Conservation (phyloP, 805 yeast species). For the Metschnikowia picachoensis region DNA sequence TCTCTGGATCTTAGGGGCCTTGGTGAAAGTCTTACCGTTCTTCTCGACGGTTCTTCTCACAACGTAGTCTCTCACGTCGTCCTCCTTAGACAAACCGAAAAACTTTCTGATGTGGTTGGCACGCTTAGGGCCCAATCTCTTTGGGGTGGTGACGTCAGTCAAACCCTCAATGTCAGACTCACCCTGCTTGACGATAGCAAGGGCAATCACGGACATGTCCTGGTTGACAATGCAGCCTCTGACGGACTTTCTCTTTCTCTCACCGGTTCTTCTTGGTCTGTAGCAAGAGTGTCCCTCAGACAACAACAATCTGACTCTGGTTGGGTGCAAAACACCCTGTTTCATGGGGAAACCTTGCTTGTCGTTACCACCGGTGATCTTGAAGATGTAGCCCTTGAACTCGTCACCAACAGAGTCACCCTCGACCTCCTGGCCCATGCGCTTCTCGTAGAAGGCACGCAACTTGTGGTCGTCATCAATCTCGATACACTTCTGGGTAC, state of each 20-base stretch:
- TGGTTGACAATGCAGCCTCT: conserved; percentile 99
- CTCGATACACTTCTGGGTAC: conserved; percentile 97
- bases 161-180: conserved; percentile 93
- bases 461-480: conserved; percentile 99
- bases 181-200: conserved; percentile 95
- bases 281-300: conserved; percentile 95
- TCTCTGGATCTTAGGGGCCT: conserved; percentile 99
- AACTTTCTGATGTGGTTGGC: conserved; percentile 99
- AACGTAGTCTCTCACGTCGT: conserved; percentile 79
- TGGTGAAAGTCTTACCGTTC: conserved; percentile 98
- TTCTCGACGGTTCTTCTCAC: conserved; percentile 97
- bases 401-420: conserved; percentile 98
- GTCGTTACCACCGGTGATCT: conserved; percentile 99
- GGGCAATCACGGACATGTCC: conserved; percentile 93
- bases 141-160: conserved; percentile 92
- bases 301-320: conserved; percentile 96
- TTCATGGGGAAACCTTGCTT: conserved; percentile 99
- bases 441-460: conserved; percentile 97
- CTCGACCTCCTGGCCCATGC: conserved; percentile 99
- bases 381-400: conserved; percentile 98
- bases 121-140: conserved; percentile 99
- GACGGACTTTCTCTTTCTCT: conserved; percentile 99
- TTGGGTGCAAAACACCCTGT: conserved; percentile 99
- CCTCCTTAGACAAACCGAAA: conserved; percentile 96
- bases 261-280: conserved; percentile 99